Evolutionary conservation across 306 rosid species (phyloP).

Genomic region (Fragaria nilgerrensis): DNA sequence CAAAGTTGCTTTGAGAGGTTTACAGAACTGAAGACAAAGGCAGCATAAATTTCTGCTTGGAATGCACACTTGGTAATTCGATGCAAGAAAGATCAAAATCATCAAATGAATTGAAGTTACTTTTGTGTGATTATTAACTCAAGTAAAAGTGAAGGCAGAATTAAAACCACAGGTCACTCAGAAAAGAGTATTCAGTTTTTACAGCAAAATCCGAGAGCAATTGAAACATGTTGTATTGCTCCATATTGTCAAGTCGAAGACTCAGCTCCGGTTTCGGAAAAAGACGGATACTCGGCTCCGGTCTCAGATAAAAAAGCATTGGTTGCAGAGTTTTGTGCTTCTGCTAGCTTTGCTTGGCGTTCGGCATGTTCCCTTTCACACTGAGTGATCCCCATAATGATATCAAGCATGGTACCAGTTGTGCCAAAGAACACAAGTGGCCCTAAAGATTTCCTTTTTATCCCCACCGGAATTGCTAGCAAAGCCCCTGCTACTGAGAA

Average conservation of each 20-base stretch:
- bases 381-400: slow-evolving; percentile 73
- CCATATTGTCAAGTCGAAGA: slow-evolving; percentile 30
- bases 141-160: not conserved
- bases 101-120: not conserved
- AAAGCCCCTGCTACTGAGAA: slow-evolving; percentile 92
- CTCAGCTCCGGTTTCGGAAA: slow-evolving; percentile 12
- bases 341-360: slow-evolving; percentile 75
- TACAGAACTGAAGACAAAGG: not conserved
- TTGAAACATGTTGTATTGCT: not conserved
- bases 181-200: not conserved
- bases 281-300: slow-evolving; percentile 30
- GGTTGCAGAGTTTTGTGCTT: slow-evolving; percentile 54
- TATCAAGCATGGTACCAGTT: slow-evolving; percentile 93
- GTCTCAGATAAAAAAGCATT: slow-evolving; percentile 34
- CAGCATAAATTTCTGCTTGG: not conserved
- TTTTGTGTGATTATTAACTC: slow-evolving; percentile 9
- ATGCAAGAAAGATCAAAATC: not conserved
- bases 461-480: slow-evolving; percentile 94
- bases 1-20: not conserved
- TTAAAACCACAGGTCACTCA: not conserved
- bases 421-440: slow-evolving; percentile 97
- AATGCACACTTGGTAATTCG: not conserved
- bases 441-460: slow-evolving; percentile 79
- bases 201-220: slow-evolving; percentile 11
- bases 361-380: slow-evolving; percentile 95